Conservation (phyloP, 75 land plant species). For the Selaginella tamariscina region DNA sequence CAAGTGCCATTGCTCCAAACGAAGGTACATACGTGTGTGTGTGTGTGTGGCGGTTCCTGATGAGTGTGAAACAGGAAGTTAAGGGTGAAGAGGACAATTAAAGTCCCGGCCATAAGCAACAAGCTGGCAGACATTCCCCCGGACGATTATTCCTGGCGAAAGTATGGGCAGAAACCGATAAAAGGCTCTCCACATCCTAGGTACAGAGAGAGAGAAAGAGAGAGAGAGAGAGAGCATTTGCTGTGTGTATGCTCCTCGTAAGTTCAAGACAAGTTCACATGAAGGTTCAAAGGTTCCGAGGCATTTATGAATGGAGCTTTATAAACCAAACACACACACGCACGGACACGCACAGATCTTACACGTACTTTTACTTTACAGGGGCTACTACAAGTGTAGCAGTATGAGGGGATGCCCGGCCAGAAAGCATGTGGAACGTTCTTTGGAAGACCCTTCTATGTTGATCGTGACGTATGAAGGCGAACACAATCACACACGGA, state of each 20-base stretch:
- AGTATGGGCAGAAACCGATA: conserved; percentile 8
- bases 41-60: not conserved
- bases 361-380: conserved; percentile 18
- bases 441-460: conserved; percentile 69
- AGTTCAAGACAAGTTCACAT: not conserved
- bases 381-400: conserved; percentile 87
- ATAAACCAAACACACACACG: no score
- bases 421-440: conserved; percentile 70
- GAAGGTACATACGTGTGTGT: not conserved
- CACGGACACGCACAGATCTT: no score
- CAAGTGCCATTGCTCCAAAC: conserved; percentile 10
- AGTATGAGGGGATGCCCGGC: conserved; percentile 89
- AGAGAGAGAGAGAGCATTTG: no score
- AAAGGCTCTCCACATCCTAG: conserved; percentile 9
- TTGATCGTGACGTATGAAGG: conserved; percentile 79
- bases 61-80: conserved; percentile 5
- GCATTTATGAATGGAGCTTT: not conserved
- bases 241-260: not conserved
- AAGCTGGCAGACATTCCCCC: conserved; percentile 6
- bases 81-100: conserved; percentile 9
- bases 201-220: no score
- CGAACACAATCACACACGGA: conserved; percentile 56
- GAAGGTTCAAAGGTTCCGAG: not conserved
- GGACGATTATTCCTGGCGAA: conserved; percentile 10
- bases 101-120: conserved; percentile 8